phyloP scores from a whole-genome alignment of 2,329 filamentous ascomycete genomes.

The Phialocephala subalpina region DNA sequence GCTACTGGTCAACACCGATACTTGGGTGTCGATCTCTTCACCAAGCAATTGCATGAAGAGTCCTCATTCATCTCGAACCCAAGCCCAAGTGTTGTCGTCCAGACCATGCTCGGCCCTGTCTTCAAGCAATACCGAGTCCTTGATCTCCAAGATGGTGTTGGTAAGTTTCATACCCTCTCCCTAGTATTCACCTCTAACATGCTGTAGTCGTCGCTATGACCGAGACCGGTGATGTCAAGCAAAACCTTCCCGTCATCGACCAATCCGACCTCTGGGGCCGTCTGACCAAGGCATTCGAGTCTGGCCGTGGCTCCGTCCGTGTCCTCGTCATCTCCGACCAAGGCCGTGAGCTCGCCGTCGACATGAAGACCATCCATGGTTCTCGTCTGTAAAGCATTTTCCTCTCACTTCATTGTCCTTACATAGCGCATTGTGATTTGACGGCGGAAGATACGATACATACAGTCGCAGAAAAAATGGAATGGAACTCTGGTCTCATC shows the following conservation, averaged over 20 bases:
- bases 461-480: slow-evolving; percentile 1
- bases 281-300: slow-evolving; percentile 84
- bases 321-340: slow-evolving; percentile 95
- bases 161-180: slow-evolving; percentile 48
- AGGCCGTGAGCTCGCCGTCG: slow-evolving; percentile 93
- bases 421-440: slow-evolving; percentile 17
- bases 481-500: slow-evolving; percentile 5
- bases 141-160: slow-evolving; percentile 86
- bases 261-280: slow-evolving; percentile 89
- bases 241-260: slow-evolving; percentile 90
- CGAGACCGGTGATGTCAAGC: slow-evolving; percentile 97
- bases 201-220: slow-evolving; percentile 90
- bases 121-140: slow-evolving; percentile 99
- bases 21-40: slow-evolving; percentile 99
- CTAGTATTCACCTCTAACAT: slow-evolving; percentile 24
- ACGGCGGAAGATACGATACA: slow-evolving; percentile 5
- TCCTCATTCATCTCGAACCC: slow-evolving; percentile 98
- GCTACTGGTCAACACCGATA: slow-evolving; percentile 99
- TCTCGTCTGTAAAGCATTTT: slow-evolving; percentile 60
- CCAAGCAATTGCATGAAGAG: slow-evolving; percentile 99
- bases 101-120: slow-evolving; percentile 99
- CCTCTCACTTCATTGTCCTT: slow-evolving; percentile 21
- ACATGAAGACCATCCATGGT: slow-evolving; percentile 98
- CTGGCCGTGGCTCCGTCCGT: slow-evolving; percentile 91
- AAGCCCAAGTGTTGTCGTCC: slow-evolving; percentile 92